Evolutionary conservation across 352 stramenopile genomes (phyloP).

Genomic region (Phytopythium mirpurense): DNA sequence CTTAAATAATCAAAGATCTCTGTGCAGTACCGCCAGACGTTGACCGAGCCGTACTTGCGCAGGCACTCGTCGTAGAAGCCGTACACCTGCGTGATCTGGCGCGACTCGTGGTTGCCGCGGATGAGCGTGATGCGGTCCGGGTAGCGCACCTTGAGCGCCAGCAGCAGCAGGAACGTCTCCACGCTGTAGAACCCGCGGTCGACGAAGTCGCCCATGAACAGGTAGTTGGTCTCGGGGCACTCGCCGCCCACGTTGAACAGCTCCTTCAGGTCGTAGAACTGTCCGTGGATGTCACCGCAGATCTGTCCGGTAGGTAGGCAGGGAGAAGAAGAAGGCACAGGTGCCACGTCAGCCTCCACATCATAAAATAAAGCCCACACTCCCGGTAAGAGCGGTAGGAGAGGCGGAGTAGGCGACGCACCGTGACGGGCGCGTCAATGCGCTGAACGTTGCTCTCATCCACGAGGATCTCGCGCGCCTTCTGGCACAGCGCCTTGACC

Average conservation of each 20-base stretch:
- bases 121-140: constrained; percentile 99
- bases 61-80: constrained; percentile 99
- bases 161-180: constrained; percentile 97
- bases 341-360: no score
- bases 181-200: constrained; percentile 99
- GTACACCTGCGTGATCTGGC: constrained; percentile 99
- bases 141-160: constrained; percentile 98
- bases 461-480: constrained; percentile 97
- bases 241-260: constrained; percentile 98
- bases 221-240: constrained; percentile 98
- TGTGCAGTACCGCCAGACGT: constrained; percentile 99
- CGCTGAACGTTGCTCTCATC: constrained; percentile 99
- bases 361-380: no score
- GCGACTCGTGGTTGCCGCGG: constrained; percentile 98
- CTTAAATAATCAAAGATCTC: constrained; percentile 99
- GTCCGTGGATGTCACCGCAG: constrained; percentile 99
- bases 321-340: no score
- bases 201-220: constrained; percentile 99
- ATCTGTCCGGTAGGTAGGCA: no score
- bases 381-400: no score
- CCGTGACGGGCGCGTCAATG: constrained; percentile 98
- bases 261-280: constrained; percentile 99
- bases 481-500: constrained; percentile 97
- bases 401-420: no score
- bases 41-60: constrained; percentile 95